Percentiles rank a stretch among this genome's conserved stretches.
Evolutionary conservation across 2,329 filamentous ascomycete species (phyloP).

Genomic region (Fusarium continuum): DNA sequence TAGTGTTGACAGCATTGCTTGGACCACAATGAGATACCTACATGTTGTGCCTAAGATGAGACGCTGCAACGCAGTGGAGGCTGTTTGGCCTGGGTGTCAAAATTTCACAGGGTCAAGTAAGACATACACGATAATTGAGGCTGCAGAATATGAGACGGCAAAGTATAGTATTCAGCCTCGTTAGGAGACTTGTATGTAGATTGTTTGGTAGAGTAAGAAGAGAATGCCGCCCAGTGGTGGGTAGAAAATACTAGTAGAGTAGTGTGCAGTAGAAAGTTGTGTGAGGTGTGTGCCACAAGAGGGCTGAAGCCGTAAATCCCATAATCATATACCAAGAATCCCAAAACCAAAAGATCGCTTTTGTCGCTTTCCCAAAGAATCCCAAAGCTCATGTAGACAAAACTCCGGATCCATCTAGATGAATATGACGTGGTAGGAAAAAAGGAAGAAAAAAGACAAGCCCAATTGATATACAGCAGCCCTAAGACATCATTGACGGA

Average conservation of each 20-base stretch:
- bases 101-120: background rate
- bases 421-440: constrained; percentile 3
- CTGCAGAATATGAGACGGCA: constrained; percentile 23
- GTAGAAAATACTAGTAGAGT: constrained; percentile 22
- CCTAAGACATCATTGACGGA: constrained; percentile 20
- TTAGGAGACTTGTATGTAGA: constrained; percentile 14
- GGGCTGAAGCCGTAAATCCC: constrained; percentile 23
- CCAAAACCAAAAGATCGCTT: constrained; percentile 24
- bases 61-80: constrained; percentile 15
- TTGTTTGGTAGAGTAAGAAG: constrained; percentile 9
- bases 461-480: constrained; percentile 20
- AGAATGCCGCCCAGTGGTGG: constrained; percentile 15
- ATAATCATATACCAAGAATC: constrained; percentile 17
- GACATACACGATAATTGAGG: constrained; percentile 12
- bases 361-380: constrained; percentile 30
- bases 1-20: background rate
- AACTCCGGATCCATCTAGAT: constrained; percentile 26
- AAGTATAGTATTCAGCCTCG: constrained; percentile 23
- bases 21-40: constrained; percentile 3
- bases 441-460: constrained; percentile 14
- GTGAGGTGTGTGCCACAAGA: constrained; percentile 7
- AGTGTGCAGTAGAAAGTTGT: constrained; percentile 12
- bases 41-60: background rate
- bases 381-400: constrained; percentile 13
- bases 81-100: background rate